A percentile compares a stretch with the other conserved stretches of the same genome.
Conservation (phyloP, 352 stramenopile species). For the Thalassiosira allenii region DNA sequence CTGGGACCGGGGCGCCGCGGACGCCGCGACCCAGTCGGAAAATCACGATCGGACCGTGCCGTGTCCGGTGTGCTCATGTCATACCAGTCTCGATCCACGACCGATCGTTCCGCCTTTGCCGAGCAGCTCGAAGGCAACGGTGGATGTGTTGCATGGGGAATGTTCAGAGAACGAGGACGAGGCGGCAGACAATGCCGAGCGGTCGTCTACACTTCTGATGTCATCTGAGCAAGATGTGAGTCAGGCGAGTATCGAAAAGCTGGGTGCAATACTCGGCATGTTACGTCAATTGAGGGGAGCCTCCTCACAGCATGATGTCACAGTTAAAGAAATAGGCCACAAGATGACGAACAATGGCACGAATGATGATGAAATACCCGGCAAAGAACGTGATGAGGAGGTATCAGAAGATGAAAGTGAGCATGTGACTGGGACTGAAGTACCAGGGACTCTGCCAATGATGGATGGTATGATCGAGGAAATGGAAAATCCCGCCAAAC, state of each 20-base stretch:
- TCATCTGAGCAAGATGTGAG: neutral
- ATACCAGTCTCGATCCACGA: neutral
- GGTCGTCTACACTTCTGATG: neutral
- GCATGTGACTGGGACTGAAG: too few species aligned
- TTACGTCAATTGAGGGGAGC: slow-evolving; percentile 20
- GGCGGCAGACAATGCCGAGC: too few species aligned
- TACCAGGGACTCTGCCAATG: neutral
- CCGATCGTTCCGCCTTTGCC: slow-evolving; percentile 7
- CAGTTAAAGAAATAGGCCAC: slow-evolving; percentile 44
- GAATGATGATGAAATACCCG: slow-evolving; percentile 36
- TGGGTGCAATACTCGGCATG: slow-evolving; percentile 10
- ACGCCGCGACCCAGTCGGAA: too few species aligned
- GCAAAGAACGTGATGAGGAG: too few species aligned
- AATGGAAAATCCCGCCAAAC: too few species aligned
- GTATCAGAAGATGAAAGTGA: too few species aligned
- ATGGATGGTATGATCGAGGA: neutral
- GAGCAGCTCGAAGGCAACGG: slow-evolving; percentile 3
- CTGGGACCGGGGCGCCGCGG: too few species aligned
- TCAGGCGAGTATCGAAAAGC: too few species aligned
- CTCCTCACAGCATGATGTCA: neutral
- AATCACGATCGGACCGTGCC: slow-evolving; percentile 4
- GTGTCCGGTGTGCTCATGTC: slow-evolving; percentile 8
- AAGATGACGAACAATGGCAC: slow-evolving; percentile 55
- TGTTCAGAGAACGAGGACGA: too few species aligned
- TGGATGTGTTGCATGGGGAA: slow-evolving; percentile 4